Evolutionary conservation across 2,329 filamentous ascomycete species (phyloP), one percentile per base, ranked within the genome.

Genomic region (Monosporascus cannonballus): DNA sequence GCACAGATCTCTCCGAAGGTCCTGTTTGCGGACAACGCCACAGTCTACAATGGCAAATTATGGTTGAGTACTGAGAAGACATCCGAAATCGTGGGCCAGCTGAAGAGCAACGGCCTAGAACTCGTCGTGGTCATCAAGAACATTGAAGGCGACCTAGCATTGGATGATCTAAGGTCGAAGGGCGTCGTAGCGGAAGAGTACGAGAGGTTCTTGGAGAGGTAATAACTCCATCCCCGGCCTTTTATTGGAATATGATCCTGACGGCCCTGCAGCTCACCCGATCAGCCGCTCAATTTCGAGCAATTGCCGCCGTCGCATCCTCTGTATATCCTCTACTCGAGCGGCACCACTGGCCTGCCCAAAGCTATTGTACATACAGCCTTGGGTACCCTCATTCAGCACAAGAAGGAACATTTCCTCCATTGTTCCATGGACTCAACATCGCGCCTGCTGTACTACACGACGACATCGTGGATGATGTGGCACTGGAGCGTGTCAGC

Each of bases 391-490:
- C 75, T 99, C 6, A 80, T 97, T 49, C 93, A 97, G 69, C 94
- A 97, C 74, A 97, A 97, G 72, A 99, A 99, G 68, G 94, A 97
- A 68, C 92, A 96, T 66, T 80, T 87, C 47, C 77, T 97, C 3
- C 93, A 97, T 67, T 89, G 88, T 67, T 90, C 91, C 22, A 84
- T 99, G 57, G 77, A 79, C 8, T 79, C 86, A 0, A 74, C 77
- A 2, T 89, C 91, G 42, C 81, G 86, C 20, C 78, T 96, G 65
- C 89, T 96, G 69, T 96, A 96, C 74, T 96, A 92, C 73, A 96
- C 91, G 1, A 96, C 92, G 3, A 91, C 87, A 11, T 95, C 90
- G 0, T 96, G 92, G 94, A 97, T 99, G 92, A 97, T 97, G 93
- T 96, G 92, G 91, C 93, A 97, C 69, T 97, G 93, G 92, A 85